These are phyloP conservation scores for Pilaira anomala DNA, from an alignment of 192 early-diverging fungal species.

Conservation along the genomic window DNA sequence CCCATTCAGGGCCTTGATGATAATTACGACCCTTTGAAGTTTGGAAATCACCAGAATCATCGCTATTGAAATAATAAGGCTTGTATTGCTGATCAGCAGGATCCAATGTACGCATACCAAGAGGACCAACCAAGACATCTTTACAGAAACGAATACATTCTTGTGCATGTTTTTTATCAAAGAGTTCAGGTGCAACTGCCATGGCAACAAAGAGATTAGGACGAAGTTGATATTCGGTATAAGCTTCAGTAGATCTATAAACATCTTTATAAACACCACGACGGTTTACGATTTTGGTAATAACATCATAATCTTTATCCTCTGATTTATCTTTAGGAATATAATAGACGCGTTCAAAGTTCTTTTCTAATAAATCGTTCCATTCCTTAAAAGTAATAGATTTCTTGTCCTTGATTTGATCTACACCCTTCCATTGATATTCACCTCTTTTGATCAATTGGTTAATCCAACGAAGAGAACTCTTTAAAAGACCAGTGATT, in stretches of 20 bases:
- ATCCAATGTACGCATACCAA: constrained; percentile 95
- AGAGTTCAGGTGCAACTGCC: constrained; percentile 92
- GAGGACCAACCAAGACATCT: constrained; percentile 71
- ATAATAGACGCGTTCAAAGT: constrained; percentile 89
- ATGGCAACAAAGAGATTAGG: constrained; percentile 92
- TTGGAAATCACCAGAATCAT: constrained; percentile 79
- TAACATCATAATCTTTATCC: constrained; percentile 61
- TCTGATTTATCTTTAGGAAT: constrained; percentile 72
- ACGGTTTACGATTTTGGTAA: constrained; percentile 68
- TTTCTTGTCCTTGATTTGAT: constrained; percentile 28
- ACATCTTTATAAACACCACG: constrained; percentile 96
- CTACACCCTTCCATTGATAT: constrained; percentile 42
- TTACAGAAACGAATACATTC: constrained; percentile 65
- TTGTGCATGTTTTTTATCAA: constrained; percentile 74
- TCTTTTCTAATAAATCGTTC: constrained; percentile 72
- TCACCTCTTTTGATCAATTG: constrained; percentile 42
- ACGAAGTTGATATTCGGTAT: constrained; percentile 89
- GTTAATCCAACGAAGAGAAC: constrained; percentile 78
- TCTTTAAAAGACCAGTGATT: constrained; percentile 88
- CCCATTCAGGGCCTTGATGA: constrained; percentile 96
- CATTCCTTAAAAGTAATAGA: constrained; percentile 69
- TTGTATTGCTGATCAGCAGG: constrained; percentile 92
- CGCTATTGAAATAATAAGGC: constrained; percentile 89
- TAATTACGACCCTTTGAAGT: constrained; percentile 98
- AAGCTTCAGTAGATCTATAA: constrained; percentile 63